Evolutionary conservation across 2,329 filamentous ascomycete genomes (phyloP).

Genomic region (Paracoccidioides lutzii): DNA sequence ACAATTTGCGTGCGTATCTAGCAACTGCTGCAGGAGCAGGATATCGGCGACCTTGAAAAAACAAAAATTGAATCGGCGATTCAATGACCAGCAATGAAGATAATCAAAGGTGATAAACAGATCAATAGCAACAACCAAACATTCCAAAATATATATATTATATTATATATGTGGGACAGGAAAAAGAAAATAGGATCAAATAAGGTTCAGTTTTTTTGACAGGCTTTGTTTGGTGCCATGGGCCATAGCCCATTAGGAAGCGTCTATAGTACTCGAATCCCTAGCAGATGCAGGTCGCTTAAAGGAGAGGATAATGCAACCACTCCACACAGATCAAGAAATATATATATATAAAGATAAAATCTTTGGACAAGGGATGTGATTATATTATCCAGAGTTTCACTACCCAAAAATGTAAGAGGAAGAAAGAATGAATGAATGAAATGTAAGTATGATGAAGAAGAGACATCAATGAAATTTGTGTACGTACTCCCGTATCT

Average conservation of each 20-base stretch:
- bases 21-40: background rate
- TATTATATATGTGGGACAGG: background rate
- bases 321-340: background rate
- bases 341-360: background rate
- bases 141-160: too few species aligned
- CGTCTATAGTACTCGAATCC: background rate
- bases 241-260: background rate
- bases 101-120: background rate
- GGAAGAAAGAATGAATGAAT: background rate
- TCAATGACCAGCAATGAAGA: background rate
- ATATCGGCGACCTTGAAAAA: background rate
- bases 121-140: too few species aligned
- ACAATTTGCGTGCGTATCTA: background rate
- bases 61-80: background rate
- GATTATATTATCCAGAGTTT: background rate
- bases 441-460: background rate
- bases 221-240: background rate
- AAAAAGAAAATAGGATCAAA: background rate
- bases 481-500: too few species aligned
- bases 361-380: background rate
- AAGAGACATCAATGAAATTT: background rate
- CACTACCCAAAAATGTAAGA: background rate
- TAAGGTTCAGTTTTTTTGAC: background rate
- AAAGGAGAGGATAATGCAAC: background rate
- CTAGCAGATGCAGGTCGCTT: background rate